Conservation (phyloP, 805 yeast species). For the Candida chauliodis region DNA sequence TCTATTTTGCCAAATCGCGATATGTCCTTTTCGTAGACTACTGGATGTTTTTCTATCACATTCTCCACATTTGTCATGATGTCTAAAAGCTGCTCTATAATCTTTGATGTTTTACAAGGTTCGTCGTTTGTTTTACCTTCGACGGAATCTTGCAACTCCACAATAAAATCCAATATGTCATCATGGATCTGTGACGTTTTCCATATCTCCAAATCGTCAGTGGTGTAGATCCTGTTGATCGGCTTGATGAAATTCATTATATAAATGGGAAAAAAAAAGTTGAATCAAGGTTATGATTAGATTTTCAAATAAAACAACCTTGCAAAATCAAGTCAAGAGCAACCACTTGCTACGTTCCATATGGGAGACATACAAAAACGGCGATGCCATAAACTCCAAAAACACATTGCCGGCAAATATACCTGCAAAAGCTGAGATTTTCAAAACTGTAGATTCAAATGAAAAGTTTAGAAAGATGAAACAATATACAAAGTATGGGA, state of each 20-base stretch:
- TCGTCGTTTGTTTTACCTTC: conserved; percentile 56
- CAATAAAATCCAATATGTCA: conserved; percentile 52
- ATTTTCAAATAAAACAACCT: conserved; percentile 3
- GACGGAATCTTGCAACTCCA: conserved; percentile 59
- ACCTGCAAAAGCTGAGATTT: conserved; percentile 24
- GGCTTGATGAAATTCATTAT: conserved; percentile 11
- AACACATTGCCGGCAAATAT: conserved; percentile 29
- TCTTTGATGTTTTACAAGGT: conserved; percentile 31
- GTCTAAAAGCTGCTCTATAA: conserved; percentile 29
- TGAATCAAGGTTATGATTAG: background rate
- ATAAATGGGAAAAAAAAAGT: background rate
- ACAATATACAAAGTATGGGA: conserved; percentile 44
- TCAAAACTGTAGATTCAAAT: conserved; percentile 18
- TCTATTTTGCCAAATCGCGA: conserved; percentile 92
- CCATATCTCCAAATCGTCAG: conserved; percentile 65
- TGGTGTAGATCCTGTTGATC: conserved; percentile 44
- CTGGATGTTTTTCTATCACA: conserved; percentile 59
- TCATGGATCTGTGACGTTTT: conserved; percentile 45
- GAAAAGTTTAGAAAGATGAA: conserved; percentile 18
- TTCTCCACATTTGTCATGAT: conserved; percentile 42
- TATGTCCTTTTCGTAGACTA: conserved; percentile 52
- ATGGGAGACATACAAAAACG: conserved; percentile 11
- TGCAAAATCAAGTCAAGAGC: conserved; percentile 10
- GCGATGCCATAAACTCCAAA: conserved; percentile 22
- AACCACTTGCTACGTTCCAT: conserved; percentile 15